phyloP scores from a whole-genome alignment of 2,329 filamentous ascomycete species.

The Thermoascus crustaceus region DNA sequence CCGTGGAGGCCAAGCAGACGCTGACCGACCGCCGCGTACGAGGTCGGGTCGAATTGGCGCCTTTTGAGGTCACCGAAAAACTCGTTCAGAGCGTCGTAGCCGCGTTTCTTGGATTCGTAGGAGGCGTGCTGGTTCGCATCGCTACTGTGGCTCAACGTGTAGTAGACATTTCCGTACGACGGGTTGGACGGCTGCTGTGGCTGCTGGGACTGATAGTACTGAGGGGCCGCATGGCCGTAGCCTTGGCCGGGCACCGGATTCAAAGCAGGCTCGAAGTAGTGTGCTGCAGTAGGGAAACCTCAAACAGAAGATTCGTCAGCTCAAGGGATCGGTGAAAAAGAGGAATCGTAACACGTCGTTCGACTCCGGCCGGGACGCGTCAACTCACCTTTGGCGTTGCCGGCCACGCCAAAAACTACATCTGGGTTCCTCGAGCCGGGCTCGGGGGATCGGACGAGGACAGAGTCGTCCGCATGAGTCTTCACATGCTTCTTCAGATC shows the following conservation, averaged over 20 bases:
- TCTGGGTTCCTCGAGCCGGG: conserved; percentile 42
- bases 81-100: conserved; percentile 82
- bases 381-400: conserved; percentile 29
- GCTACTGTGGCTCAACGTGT: conserved; percentile 59
- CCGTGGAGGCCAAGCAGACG: conserved; percentile 75
- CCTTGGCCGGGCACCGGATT: conserved; percentile 39
- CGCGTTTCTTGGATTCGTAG: conserved; percentile 70
- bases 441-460: conserved; percentile 58
- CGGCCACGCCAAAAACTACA: conserved; percentile 30
- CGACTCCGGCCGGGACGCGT: neutral
- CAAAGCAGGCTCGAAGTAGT: conserved; percentile 50
- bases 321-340: neutral
- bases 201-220: conserved; percentile 48
- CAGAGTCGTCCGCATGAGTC: conserved; percentile 93
- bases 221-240: conserved; percentile 36
- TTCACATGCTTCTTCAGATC: conserved; percentile 99
- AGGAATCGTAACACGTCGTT: neutral
- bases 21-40: conserved; percentile 86
- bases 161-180: conserved; percentile 69
- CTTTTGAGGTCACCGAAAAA: conserved; percentile 93
- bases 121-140: conserved; percentile 54
- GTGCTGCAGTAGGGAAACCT: conserved; percentile 33
- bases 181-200: conserved; percentile 46
- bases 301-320: conserved; percentile 7
- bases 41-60: conserved; percentile 76